Percentiles rank a stretch among this genome's conserved stretches.
These are phyloP conservation scores for Tuber aestivum DNA, from an alignment of 495 filamentous ascomycete genomes.

Conservation along the genomic window DNA sequence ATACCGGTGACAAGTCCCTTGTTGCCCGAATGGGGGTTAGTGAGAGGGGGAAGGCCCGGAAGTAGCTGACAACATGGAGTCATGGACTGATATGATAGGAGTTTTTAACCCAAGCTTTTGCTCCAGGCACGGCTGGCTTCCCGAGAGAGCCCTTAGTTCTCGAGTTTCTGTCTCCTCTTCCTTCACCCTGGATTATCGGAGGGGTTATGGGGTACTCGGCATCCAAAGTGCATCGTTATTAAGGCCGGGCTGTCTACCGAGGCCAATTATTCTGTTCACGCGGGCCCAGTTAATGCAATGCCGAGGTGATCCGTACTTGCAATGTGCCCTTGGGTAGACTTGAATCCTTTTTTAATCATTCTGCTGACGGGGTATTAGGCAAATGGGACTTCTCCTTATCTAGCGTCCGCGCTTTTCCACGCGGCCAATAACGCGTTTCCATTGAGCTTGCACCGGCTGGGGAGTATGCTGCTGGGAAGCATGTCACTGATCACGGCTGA, in stretches of 20 bases:
- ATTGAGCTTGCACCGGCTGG: background rate
- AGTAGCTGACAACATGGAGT: background rate
- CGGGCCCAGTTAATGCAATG: background rate
- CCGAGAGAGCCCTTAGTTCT: background rate
- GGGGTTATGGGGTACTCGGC: background rate
- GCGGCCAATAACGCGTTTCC: background rate
- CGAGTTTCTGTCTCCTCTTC: background rate
- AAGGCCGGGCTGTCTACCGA: background rate
- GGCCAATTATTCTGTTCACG: background rate
- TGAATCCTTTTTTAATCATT: background rate
- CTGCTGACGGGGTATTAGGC: background rate
- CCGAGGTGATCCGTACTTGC: background rate
- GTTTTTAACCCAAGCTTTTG: background rate
- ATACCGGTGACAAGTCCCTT: background rate
- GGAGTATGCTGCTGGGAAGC: background rate
- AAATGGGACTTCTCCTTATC: background rate
- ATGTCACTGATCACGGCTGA: background rate
- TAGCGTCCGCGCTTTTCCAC: background rate
- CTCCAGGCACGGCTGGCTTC: background rate
- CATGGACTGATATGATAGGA: background rate
- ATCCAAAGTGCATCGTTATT: background rate
- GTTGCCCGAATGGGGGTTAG: background rate
- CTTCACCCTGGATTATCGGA: background rate
- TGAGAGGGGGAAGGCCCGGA: background rate
- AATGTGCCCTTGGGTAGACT: background rate